Conservation (phyloP, 2,329 filamentous ascomycete genomes). For the Huntiella bhutanensis region DNA sequence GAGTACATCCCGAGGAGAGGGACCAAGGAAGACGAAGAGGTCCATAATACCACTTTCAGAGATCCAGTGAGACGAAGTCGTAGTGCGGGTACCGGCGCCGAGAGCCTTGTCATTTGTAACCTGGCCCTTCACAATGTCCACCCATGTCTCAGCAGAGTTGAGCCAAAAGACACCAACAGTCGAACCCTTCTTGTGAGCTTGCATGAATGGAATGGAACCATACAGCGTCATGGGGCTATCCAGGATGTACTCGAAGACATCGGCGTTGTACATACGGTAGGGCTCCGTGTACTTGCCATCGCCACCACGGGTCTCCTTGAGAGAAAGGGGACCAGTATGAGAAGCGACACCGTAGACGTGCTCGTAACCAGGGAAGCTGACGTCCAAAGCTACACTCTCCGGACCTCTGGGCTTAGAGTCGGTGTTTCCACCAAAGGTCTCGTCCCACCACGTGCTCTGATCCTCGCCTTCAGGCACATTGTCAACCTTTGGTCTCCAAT, state of each 20-base stretch:
- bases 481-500: constrained; percentile 82
- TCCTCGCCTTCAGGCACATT: constrained; percentile 30
- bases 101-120: constrained; percentile 60
- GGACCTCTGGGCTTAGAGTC: constrained; percentile 90
- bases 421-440: constrained; percentile 85
- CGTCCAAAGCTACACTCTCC: constrained; percentile 78
- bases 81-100: constrained; percentile 47
- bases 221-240: constrained; percentile 98
- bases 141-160: constrained; percentile 92
- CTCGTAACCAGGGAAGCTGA: constrained; percentile 77
- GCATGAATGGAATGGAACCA: constrained; percentile 94
- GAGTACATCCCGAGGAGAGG: constrained; percentile 63
- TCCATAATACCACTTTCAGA: constrained; percentile 82
- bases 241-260: constrained; percentile 94
- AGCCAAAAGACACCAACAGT: constrained; percentile 96
- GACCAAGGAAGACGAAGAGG: constrained; percentile 85
- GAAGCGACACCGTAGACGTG: constrained; percentile 91
- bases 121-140: constrained; percentile 77
- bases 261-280: constrained; percentile 86
- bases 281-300: constrained; percentile 72
- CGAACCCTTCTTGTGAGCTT: constrained; percentile 83
- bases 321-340: constrained; percentile 69
- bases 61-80: constrained; percentile 89
- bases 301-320: constrained; percentile 80
- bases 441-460: constrained; percentile 95